Conservation (phyloP, 1,284 basidiomycete genomes). For the Xanthoconium separans region DNA sequence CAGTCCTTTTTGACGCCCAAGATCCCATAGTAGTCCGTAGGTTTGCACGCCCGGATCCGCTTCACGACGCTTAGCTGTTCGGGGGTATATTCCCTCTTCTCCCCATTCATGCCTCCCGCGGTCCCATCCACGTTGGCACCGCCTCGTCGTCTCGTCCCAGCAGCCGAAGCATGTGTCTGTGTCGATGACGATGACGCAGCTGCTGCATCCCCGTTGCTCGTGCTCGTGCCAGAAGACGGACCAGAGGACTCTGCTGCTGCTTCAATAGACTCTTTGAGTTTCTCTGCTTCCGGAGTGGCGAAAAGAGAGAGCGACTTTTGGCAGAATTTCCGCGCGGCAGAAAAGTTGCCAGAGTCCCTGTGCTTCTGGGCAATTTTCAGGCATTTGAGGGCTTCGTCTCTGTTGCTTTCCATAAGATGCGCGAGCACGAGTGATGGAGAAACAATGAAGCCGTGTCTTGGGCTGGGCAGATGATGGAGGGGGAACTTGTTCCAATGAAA, state of each 20-base stretch:
- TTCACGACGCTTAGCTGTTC: constrained; percentile 88
- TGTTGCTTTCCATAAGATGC: constrained; percentile 79
- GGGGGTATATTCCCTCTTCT: constrained; percentile 83
- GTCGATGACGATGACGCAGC: constrained; percentile 46
- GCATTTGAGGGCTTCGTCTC: constrained; percentile 83
- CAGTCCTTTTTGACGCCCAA: constrained; percentile 82
- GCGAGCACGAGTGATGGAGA: constrained; percentile 7
- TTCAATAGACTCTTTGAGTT: constrained; percentile 67
- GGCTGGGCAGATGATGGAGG: background rate
- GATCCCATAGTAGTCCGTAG: constrained; percentile 94
- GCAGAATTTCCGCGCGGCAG: constrained; percentile 86
- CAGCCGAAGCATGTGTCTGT: constrained; percentile 67
- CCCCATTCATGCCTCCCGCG: constrained; percentile 53
- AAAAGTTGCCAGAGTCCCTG: constrained; percentile 65
- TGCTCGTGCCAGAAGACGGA: constrained; percentile 29
- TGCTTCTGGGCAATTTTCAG: constrained; percentile 77
- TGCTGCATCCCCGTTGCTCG: constrained; percentile 31
- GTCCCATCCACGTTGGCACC: constrained; percentile 42
- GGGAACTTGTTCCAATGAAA: constrained; percentile 7
- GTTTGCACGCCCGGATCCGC: constrained; percentile 81
- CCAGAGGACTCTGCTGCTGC: constrained; percentile 39
- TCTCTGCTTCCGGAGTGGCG: constrained; percentile 75
- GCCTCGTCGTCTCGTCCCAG: constrained; percentile 59
- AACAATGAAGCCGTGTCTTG: constrained; percentile 5
- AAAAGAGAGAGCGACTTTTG: constrained; percentile 88